Evolutionary conservation across 1,284 basidiomycete genomes (phyloP).

Genomic region (Austroboletus niveus): DNA sequence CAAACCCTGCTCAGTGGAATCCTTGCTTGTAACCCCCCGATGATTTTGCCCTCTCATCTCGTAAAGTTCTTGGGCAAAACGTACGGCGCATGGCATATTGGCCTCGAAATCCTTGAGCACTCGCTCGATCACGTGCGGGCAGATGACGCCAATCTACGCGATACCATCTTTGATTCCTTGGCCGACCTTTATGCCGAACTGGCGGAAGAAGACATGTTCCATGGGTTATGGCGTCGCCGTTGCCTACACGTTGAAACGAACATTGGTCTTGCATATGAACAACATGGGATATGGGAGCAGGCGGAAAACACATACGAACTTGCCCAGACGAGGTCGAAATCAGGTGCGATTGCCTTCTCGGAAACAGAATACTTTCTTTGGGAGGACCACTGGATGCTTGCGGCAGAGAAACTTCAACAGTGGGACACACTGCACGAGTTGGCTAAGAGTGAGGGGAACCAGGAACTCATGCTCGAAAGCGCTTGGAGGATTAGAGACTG

Average conservation of each 20-base stretch:
- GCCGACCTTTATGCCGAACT: conserved; percentile 96
- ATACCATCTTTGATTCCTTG: conserved; percentile 88
- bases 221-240: conserved; percentile 93
- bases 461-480: conserved; percentile 92
- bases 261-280: conserved; percentile 90
- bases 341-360: conserved; percentile 85
- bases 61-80: conserved; percentile 97
- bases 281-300: conserved; percentile 97
- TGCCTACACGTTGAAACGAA: conserved; percentile 91
- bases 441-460: conserved; percentile 89
- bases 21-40: conserved; percentile 80
- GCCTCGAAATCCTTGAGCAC: conserved; percentile 85
- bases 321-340: conserved; percentile 86
- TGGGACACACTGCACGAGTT: conserved; percentile 96
- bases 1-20: conserved; percentile 89
- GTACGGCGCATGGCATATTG: conserved; percentile 93
- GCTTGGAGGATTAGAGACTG: conserved; percentile 96
- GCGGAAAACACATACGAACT: conserved; percentile 88
- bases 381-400: conserved; percentile 99
- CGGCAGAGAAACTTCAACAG: conserved; percentile 95
- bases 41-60: conserved; percentile 91
- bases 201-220: conserved; percentile 96
- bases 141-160: conserved; percentile 81
- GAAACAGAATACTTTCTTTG: conserved; percentile 97
- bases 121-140: conserved; percentile 74